Conservation (phyloP, 768 basidiomycete genomes). For the Lactarius hatsudake region DNA sequence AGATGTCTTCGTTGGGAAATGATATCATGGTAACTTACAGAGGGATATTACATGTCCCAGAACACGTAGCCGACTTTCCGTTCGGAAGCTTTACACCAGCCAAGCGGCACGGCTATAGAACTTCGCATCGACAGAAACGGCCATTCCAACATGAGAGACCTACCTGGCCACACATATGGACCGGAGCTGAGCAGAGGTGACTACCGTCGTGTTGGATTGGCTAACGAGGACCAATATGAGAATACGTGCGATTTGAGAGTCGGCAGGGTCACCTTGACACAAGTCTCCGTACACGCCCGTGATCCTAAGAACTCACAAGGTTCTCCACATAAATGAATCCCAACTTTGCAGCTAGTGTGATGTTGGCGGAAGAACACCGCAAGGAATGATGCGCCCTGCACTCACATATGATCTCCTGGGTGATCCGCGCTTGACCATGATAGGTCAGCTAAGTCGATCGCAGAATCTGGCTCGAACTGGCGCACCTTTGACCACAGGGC, state of each 20-base stretch:
- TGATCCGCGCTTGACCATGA: slow-evolving; percentile 49
- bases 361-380: too few relatives aligned
- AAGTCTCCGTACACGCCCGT: slow-evolving; percentile 36
- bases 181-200: slow-evolving; percentile 52
- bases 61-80: not conserved
- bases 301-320: too few relatives aligned
- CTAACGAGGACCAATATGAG: not conserved
- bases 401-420: slow-evolving; percentile 40
- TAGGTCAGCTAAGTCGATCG: too few relatives aligned
- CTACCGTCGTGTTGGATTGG: slow-evolving; percentile 34
- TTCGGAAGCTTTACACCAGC: not conserved
- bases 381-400: too few relatives aligned
- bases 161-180: slow-evolving; percentile 57
- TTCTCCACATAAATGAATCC: too few relatives aligned
- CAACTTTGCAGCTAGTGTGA: too few relatives aligned
- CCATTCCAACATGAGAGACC: not conserved
- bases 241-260: slow-evolving; percentile 32
- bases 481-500: not conserved
- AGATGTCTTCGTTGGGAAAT: too few relatives aligned
- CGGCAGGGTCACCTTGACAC: slow-evolving; percentile 35
- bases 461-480: too few relatives aligned
- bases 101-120: slow-evolving; percentile 14
- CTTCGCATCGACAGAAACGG: too few relatives aligned
- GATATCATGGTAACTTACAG: not conserved
- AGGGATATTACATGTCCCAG: not conserved